These are phyloP conservation scores for Phymatotrichopsis omnivora DNA, from an alignment of 2,329 filamentous ascomycete genomes.

Conservation along the genomic window DNA sequence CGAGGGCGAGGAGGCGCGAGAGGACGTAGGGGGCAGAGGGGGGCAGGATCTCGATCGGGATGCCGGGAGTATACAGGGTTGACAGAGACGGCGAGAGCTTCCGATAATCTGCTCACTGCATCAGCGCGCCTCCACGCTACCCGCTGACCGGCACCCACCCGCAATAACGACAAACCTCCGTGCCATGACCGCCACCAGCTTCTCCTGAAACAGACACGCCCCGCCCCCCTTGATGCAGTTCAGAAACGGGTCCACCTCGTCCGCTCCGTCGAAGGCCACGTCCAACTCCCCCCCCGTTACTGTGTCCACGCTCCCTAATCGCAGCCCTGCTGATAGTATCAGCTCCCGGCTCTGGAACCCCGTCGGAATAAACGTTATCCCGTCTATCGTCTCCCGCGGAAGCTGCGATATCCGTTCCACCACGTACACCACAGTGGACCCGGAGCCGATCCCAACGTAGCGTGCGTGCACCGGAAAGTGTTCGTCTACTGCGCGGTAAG, in stretches of 20 bases:
- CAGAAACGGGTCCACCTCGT: slow-evolving; percentile 88
- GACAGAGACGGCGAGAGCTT: slow-evolving; percentile 72
- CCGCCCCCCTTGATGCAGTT: slow-evolving; percentile 98
- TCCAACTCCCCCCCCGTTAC: slow-evolving; percentile 72
- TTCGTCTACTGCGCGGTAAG: slow-evolving; percentile 61
- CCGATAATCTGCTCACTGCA: slow-evolving; percentile 60
- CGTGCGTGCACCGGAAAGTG: slow-evolving; percentile 49
- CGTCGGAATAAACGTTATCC: slow-evolving; percentile 82
- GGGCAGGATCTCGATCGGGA: slow-evolving; percentile 90
- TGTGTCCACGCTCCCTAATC: slow-evolving; percentile 66
- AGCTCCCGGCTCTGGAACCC: slow-evolving; percentile 84
- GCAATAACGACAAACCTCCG: slow-evolving; percentile 82
- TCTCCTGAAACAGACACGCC: slow-evolving; percentile 96
- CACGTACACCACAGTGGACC: slow-evolving; percentile 73
- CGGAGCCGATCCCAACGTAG: slow-evolving; percentile 65
- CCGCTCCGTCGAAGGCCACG: slow-evolving; percentile 89
- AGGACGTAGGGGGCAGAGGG: slow-evolving; percentile 71
- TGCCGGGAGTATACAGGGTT: slow-evolving; percentile 63
- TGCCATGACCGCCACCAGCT: slow-evolving; percentile 76
- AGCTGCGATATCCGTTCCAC: slow-evolving; percentile 67
- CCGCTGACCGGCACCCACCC: slow-evolving; percentile 42
- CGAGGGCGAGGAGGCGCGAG: slow-evolving; percentile 59
- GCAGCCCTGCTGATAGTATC: slow-evolving; percentile 67
- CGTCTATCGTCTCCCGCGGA: slow-evolving; percentile 43
- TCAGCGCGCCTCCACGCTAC: slow-evolving; percentile 13